These are phyloP conservation scores for Neltuma alba DNA, from an alignment of 306 rosid genomes.

Conservation along the genomic window DNA sequence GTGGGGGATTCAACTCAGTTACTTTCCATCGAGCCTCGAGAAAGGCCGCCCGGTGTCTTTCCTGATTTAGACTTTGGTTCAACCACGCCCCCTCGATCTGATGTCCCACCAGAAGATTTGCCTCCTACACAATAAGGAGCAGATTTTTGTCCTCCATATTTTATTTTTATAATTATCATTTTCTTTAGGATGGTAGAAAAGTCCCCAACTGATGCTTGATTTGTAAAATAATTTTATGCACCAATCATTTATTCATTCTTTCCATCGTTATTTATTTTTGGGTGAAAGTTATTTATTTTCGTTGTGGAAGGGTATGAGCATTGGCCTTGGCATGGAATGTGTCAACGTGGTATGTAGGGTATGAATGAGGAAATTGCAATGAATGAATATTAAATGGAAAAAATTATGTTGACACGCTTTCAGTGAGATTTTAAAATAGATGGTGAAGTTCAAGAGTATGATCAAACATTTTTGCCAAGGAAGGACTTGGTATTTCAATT, in stretches of 20 bases:
- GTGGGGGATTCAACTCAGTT: slow-evolving; percentile 71
- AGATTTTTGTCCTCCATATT: slow-evolving; percentile 13
- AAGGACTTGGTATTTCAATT: too few species aligned
- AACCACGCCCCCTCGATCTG: slow-evolving; percentile 34
- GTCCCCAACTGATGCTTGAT: slow-evolving; percentile 25
- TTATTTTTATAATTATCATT: slow-evolving; percentile 1
- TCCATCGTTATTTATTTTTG: slow-evolving; percentile 32
- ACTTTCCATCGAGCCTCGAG: slow-evolving; percentile 59
- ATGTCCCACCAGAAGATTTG: slow-evolving; percentile 43
- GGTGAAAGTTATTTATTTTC: too few species aligned
- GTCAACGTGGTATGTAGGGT: neutral
- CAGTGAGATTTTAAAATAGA: too few species aligned
- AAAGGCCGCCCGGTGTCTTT: slow-evolving; percentile 65
- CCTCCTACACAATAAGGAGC: slow-evolving; percentile 46
- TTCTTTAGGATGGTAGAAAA: slow-evolving; percentile 13
- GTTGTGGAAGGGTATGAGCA: neutral
- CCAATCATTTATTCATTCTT: slow-evolving; percentile 52
- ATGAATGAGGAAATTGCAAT: neutral
- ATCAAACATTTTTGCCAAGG: neutral
- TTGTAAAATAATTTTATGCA: neutral
- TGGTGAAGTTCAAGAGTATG: neutral
- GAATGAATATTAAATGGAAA: neutral
- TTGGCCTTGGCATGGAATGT: neutral
- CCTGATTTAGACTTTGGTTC: slow-evolving; percentile 62
- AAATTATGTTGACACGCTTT: neutral